A percentile compares a stretch with the other conserved stretches of the same genome.
phyloP scores from a whole-genome alignment of 768 basidiomycete species.

The Butyriboletus loyo region DNA sequence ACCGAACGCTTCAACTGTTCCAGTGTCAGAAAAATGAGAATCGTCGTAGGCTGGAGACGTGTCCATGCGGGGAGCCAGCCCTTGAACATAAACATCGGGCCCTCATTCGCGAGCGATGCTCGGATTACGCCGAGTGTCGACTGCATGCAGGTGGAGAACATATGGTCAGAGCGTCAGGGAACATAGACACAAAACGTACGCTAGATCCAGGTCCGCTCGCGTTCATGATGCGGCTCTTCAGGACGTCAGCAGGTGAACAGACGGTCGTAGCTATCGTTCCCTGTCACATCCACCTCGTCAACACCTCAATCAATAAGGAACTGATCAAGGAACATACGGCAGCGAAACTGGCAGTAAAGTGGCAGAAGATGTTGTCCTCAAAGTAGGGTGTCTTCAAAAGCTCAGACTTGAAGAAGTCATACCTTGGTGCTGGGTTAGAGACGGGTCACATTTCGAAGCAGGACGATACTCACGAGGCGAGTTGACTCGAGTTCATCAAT shows the following conservation, averaged over 20 bases:
- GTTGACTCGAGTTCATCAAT: slow-evolving; percentile 90
- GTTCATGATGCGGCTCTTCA: slow-evolving; percentile 90
- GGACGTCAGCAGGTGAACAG: slow-evolving; percentile 84
- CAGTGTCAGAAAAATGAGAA: slow-evolving; percentile 81
- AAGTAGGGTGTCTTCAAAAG: slow-evolving; percentile 70
- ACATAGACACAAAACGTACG: slow-evolving; percentile 39
- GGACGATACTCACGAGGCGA: slow-evolving; percentile 66
- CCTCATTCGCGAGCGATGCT: slow-evolving; percentile 66
- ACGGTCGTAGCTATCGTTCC: slow-evolving; percentile 88
- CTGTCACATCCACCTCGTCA: slow-evolving; percentile 32
- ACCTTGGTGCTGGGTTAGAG: slow-evolving; percentile 40
- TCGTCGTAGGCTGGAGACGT: slow-evolving; percentile 82
- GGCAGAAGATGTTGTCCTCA: slow-evolving; percentile 76
- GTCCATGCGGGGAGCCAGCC: slow-evolving; percentile 90
- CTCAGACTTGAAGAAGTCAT: slow-evolving; percentile 90
- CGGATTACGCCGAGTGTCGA: slow-evolving; percentile 72
- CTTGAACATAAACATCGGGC: slow-evolving; percentile 89
- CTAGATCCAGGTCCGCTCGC: slow-evolving; percentile 78
- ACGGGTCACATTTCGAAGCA: background rate
- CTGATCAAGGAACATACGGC: slow-evolving; percentile 50
- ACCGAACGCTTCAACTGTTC: slow-evolving; percentile 77
- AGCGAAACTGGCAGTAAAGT: slow-evolving; percentile 84
- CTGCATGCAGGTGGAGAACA: slow-evolving; percentile 28
- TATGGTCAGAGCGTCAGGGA: background rate
- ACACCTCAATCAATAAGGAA: background rate